These are phyloP conservation scores for Stephania cephalantha DNA, from an alignment of 164 flowering plant species.

Conservation along the genomic window DNA sequence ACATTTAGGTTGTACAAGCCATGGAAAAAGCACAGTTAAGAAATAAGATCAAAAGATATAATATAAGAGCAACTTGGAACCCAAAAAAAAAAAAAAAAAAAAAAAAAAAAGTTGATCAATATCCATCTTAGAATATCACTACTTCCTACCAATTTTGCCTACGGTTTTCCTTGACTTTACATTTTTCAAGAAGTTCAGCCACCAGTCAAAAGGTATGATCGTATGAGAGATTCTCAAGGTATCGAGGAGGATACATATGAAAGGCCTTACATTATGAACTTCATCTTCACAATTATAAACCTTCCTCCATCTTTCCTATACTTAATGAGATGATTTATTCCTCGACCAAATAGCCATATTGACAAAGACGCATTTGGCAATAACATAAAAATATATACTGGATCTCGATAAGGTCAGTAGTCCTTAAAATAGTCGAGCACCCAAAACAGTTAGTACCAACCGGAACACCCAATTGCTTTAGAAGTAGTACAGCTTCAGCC, in stretches of 20 bases:
- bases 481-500: conserved; percentile 93
- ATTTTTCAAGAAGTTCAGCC: neutral
- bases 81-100: neutral
- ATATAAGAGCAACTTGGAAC: neutral
- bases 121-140: neutral
- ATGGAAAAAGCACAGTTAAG: neutral
- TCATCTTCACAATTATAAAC: too few species aligned
- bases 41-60: neutral
- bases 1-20: conserved; percentile 8
- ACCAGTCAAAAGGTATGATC: neutral
- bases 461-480: conserved; percentile 83
- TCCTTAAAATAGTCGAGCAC: conserved; percentile 1
- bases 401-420: neutral
- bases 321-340: neutral
- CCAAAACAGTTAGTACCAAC: conserved; percentile 33
- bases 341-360: neutral
- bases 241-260: neutral
- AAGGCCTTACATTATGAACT: too few species aligned
- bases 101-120: neutral
- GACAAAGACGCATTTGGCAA: neutral
- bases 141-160: neutral
- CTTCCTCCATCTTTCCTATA: neutral
- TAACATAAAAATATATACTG: too few species aligned
- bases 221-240: neutral
- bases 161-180: neutral